Evolutionary conservation across 2,329 filamentous ascomycete genomes (phyloP).

Genomic region (Cladophialophora yegresii): DNA sequence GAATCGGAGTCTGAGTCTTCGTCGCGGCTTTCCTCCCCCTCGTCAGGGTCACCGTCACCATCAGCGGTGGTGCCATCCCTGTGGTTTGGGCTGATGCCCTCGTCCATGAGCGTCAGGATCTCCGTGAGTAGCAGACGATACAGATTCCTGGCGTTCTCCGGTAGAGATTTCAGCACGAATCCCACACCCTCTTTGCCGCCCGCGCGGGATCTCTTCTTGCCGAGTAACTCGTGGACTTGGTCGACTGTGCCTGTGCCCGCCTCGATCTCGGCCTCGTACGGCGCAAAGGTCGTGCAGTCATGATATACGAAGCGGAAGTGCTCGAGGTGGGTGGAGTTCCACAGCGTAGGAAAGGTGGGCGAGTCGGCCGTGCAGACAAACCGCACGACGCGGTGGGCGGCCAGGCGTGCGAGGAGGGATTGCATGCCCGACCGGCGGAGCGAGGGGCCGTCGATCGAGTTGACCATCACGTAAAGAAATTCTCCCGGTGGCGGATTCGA

Average conservation of each 20-base stretch:
- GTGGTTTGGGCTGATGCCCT: constrained; percentile 46
- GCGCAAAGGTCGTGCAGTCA: constrained; percentile 85
- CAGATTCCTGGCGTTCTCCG: constrained; percentile 85
- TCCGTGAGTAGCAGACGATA: constrained; percentile 85
- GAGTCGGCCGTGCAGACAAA: constrained; percentile 83
- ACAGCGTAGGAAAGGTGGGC: constrained; percentile 81
- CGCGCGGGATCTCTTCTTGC: constrained; percentile 73
- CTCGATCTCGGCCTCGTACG: constrained; percentile 67
- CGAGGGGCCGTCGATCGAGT: constrained; percentile 80
- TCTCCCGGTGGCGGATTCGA: constrained; percentile 55
- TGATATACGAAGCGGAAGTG: constrained; percentile 88
- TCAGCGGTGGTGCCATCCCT: background rate
- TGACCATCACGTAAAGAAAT: constrained; percentile 69
- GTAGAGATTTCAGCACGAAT: constrained; percentile 85
- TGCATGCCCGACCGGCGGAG: constrained; percentile 73
- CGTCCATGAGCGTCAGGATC: constrained; percentile 70
- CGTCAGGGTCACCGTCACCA: constrained; percentile 37
- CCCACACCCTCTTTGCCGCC: constrained; percentile 89
- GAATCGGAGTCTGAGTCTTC: background rate
- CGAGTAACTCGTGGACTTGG: constrained; percentile 83
- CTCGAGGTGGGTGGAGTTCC: constrained; percentile 82
- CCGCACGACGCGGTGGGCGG: constrained; percentile 69
- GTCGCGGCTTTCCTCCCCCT: constrained; percentile 32
- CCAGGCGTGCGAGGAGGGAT: constrained; percentile 72
- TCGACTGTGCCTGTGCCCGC: constrained; percentile 63